Evolutionary conservation across 2,329 filamentous ascomycete genomes (phyloP), one percentile per base, ranked within the genome.

Genomic region (Sarocladium oryzae): DNA sequence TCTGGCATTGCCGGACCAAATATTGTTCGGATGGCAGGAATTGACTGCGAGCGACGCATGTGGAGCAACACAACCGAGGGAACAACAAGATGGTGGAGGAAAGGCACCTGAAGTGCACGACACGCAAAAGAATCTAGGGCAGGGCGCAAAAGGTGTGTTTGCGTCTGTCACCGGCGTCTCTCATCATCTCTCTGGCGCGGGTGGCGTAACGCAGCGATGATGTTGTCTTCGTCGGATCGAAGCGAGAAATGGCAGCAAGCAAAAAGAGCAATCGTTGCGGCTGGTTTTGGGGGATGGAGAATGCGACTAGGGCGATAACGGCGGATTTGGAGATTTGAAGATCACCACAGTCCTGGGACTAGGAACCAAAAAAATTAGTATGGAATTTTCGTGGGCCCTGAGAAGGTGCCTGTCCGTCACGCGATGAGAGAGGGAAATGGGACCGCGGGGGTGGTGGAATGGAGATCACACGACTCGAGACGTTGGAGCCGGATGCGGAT

Each of bases 1-100:
- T 60, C 51, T 54, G 61, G 57, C 61, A 63, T 60, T 56, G 51
- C 54, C 56, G 40, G 21, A 9, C 36, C 36, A 8, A 18, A 13
- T 7, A 13, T 13, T n/a, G n/a, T 13, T 30, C 28, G 28, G 7
- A 8, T 16, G 4, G 18, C 16, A 45, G 48, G n/a, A 46, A 13
- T 30, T 18, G 38, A 30, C 41, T 9, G 4, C 21, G 37, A 18
- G n/a, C 33, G 15, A 36, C 33, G 10, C 7, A 15, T 32, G n/a
- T 18, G 33, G 33, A 36, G 33, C 10, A 18, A 6, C 11, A 36
- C n/a, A 36, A 16, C 33, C 10, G 33, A 36, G 10, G 33, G 8
- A 16, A 36, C 28, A 13, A 21, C 36, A 16, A 11, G 9, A 26
- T 23, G 40, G 40, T 28, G 21, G 7, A 20, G 36, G 16, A 28